Conservation (phyloP, 2,329 filamentous ascomycete species). For the Apiospora koreana region DNA sequence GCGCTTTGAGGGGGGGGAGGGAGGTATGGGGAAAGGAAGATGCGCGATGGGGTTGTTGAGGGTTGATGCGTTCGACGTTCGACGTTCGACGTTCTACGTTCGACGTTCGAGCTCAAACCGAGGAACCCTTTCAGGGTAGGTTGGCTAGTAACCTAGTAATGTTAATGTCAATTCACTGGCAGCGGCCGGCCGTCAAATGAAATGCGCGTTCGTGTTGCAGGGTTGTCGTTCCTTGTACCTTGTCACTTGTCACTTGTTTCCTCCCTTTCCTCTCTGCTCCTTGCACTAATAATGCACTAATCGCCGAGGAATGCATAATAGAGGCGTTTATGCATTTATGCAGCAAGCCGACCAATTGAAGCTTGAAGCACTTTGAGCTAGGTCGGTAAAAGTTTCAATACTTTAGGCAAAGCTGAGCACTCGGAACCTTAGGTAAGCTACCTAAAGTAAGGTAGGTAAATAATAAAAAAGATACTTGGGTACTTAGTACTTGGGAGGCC, state of each 20-base stretch:
- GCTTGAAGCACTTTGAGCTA: too few relatives aligned
- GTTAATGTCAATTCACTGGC: not conserved
- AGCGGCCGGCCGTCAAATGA: not conserved
- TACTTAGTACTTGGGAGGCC: not conserved
- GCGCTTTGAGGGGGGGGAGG: not conserved
- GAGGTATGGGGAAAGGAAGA: not conserved
- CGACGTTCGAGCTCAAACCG: not conserved
- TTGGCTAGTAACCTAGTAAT: not conserved
- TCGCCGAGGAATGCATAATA: not conserved
- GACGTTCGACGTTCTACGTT: too few relatives aligned
- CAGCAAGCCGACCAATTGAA: not conserved
- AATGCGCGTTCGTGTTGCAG: not conserved
- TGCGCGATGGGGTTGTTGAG: not conserved
- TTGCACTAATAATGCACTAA: not conserved
- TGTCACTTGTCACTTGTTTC: not conserved
- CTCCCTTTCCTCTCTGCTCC: not conserved
- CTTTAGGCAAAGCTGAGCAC: not conserved
- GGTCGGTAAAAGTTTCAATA: not conserved
- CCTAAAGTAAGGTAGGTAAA: too few relatives aligned
- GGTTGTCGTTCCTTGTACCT: not conserved
- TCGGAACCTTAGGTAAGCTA: too few relatives aligned
- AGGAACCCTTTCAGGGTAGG: constrained; percentile 2
- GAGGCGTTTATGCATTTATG: not conserved
- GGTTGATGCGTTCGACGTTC: not conserved
- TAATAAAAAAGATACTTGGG: not conserved